Evolutionary conservation across 768 basidiomycete genomes (phyloP).

Genomic region (Peribolospora kevripleyi): DNA sequence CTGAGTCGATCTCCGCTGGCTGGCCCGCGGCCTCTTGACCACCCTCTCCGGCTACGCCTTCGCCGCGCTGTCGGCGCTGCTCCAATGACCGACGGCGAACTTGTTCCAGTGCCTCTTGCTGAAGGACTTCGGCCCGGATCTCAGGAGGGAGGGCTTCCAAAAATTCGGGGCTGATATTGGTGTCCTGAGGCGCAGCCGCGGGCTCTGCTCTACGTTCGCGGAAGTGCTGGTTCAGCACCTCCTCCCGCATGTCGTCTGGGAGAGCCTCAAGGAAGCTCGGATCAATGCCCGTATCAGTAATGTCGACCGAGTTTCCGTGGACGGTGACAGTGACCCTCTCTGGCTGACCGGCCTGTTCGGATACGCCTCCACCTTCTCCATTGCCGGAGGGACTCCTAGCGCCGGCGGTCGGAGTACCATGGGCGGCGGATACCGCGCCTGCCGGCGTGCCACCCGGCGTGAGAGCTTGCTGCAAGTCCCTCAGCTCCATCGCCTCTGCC

Average conservation of each 20-base stretch:
- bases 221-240: slow-evolving; percentile 89
- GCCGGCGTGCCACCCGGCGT: not conserved
- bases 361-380: slow-evolving; percentile 3
- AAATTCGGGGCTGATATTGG: slow-evolving; percentile 65
- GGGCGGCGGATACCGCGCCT: not conserved
- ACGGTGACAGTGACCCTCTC: slow-evolving; percentile 62
- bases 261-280: slow-evolving; percentile 91
- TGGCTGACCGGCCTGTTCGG: slow-evolving; percentile 13
- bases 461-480: not conserved
- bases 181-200: slow-evolving; percentile 23
- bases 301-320: slow-evolving; percentile 79
- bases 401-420: not conserved
- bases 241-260: slow-evolving; percentile 96
- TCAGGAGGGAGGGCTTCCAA: slow-evolving; percentile 87
- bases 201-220: slow-evolving; percentile 49
- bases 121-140: slow-evolving; percentile 85
- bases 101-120: slow-evolving; percentile 73
- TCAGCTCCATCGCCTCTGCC: not conserved
- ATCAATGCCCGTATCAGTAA: slow-evolving; percentile 96
- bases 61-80: not conserved
- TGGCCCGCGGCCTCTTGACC: slow-evolving; percentile 11
- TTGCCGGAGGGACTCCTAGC: not conserved
- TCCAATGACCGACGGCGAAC: slow-evolving; percentile 22
- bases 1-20: slow-evolving; percentile 57
- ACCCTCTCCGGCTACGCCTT: not conserved